Base-by-base conservation (phyloP, 331 rosid genomes). In the Erythrophleum ivorense region DNA sequence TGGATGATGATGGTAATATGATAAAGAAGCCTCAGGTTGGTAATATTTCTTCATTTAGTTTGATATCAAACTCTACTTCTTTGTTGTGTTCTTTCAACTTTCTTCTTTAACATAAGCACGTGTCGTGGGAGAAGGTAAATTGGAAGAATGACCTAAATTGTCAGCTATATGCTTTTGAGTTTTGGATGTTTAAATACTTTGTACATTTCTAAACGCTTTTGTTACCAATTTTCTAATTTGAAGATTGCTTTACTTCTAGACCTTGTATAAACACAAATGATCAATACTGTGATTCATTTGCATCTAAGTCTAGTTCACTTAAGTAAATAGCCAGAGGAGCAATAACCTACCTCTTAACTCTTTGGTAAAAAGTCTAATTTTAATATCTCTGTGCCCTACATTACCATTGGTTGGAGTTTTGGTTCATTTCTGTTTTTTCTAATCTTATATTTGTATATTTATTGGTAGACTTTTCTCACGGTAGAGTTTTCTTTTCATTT, bases 21-120 rank as follows among this genome's bases (percentile, higher is more conserved):
- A 66, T 87, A 80, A 95, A 93, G 92, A 95, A 91, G 86, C 98
- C 98, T 82, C 98, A 95, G 88, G 98, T 93, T 82, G 79, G 91
- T 88, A 49, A 66, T 78, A n/a, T 45, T 80, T 74, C 60, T 14
- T 71, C 11, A 49, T 71, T 58, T 76, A 33, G 29, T 19, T 80
- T 60, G 45, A 40, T 65, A 78, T 58, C 19, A 64, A 49, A 76
- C 40, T 55, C 2, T 19, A 69, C 6, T 45, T 24, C n/a, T 33
- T 67, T 40, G 24, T 11, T 34, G 2, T 36, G 76, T 66, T 54
- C 4, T 41, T 41, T 85, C 55, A 6, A 5, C 40, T 10, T 41
- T 71, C 40, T 43, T 78, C 70, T 53, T 64, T 62, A 41, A 9
- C 21, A 57, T 52, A 29, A 29, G 65, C 53, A 10, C 21, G 5